Percentiles rank a stretch among this genome's conserved stretches.
These are phyloP conservation scores for Fusarium transvaalense DNA, from an alignment of 2,329 filamentous ascomycete genomes.

Conservation along the genomic window DNA sequence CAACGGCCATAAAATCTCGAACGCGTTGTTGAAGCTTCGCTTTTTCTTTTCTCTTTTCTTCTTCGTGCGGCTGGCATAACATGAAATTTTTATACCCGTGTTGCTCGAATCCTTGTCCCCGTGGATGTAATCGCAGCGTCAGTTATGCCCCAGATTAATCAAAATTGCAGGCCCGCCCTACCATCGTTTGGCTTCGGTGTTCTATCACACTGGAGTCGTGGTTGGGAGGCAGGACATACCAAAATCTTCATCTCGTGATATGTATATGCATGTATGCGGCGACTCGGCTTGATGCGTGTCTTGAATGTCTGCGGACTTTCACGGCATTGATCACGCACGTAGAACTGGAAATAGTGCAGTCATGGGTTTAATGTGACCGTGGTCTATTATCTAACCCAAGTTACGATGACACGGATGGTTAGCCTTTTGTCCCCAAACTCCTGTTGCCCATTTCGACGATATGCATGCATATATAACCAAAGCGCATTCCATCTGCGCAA, in stretches of 20 bases:
- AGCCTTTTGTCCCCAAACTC: constrained; percentile 41
- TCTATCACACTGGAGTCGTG: constrained; percentile 50
- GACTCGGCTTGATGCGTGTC: not conserved
- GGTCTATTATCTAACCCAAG: constrained; percentile 42
- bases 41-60: constrained; percentile 67
- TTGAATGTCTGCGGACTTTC: not conserved
- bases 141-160: constrained; percentile 81
- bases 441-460: constrained; percentile 23
- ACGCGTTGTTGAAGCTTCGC: constrained; percentile 39
- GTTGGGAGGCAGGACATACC: constrained; percentile 60
- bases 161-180: constrained; percentile 80
- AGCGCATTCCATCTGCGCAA: not conserved
- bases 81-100: constrained; percentile 77
- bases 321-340: not conserved
- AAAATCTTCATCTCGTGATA: constrained; percentile 20
- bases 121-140: constrained; percentile 75
- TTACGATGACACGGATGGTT: constrained; percentile 14
- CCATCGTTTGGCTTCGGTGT: constrained; percentile 59
- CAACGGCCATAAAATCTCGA: constrained; percentile 48
- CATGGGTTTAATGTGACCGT: constrained; percentile 9
- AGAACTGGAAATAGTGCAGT: not conserved
- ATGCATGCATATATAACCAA: constrained; percentile 27
- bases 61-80: constrained; percentile 86
- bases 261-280: constrained; percentile 1
- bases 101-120: constrained; percentile 76